Conservation (phyloP, 2,329 filamentous ascomycete genomes). For the Aspergillus sp. region DNA sequence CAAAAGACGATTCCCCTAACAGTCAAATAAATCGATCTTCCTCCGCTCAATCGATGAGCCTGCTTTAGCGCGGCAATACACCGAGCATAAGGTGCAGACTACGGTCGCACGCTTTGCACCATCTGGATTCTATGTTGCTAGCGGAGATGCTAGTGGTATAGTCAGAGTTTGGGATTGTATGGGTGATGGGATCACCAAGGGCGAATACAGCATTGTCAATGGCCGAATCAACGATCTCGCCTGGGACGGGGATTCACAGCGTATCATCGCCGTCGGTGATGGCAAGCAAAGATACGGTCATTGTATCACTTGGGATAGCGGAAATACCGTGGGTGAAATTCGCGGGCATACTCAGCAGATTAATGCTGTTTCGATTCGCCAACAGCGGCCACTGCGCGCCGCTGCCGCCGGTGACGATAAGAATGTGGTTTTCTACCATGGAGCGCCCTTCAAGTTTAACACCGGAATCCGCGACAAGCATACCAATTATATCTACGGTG, state of each 20-base stretch:
- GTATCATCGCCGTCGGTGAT: constrained; percentile 93
- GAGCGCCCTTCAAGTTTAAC: constrained; percentile 94
- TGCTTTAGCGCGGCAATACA: constrained; percentile 82
- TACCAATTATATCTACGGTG: constrained; percentile 83
- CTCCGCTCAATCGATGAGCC: constrained; percentile 92
- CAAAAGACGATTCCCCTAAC: neutral
- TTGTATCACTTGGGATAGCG: constrained; percentile 92
- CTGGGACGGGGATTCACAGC: constrained; percentile 96
- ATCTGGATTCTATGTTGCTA: constrained; percentile 91
- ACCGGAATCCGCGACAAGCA: constrained; percentile 77
- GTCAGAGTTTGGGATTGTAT: constrained; percentile 91
- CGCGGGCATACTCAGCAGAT: constrained; percentile 86
- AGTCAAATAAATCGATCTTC: constrained; percentile 97
- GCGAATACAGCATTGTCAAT: constrained; percentile 91
- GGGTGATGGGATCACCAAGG: constrained; percentile 84
- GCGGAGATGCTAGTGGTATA: constrained; percentile 79
- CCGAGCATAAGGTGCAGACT: constrained; percentile 81
- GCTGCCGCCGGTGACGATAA: constrained; percentile 90
- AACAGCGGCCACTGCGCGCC: constrained; percentile 85
- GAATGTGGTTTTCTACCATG: constrained; percentile 87
- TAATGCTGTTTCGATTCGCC: constrained; percentile 86
- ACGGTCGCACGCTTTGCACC: constrained; percentile 93
- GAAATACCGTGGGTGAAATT: constrained; percentile 94
- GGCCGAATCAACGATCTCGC: constrained; percentile 94
- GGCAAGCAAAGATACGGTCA: constrained; percentile 91